These are phyloP conservation scores for Paramecium tetraurelia DNA, from an alignment of 73 alveolate genomes.

Conservation along the genomic window DNA sequence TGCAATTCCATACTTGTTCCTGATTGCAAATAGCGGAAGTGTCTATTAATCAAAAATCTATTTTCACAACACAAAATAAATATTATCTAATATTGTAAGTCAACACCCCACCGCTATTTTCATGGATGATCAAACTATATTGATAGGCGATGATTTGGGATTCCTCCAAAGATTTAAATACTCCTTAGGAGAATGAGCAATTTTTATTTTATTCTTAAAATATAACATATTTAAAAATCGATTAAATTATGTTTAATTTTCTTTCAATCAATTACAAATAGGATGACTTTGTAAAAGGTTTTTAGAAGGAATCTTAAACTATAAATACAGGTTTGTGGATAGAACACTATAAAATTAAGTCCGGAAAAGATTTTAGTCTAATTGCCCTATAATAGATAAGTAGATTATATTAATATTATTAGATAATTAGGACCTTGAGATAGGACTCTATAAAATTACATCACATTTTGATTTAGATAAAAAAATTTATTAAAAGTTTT, in stretches of 20 bases:
- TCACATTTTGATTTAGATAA: not conserved
- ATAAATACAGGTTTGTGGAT: not conserved
- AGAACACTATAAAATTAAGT: not conserved
- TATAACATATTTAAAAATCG: not conserved
- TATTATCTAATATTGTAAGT: not conserved
- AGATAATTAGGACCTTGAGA: not conserved
- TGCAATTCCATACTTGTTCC: not conserved
- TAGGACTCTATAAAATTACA: not conserved
- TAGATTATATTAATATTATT: not conserved
- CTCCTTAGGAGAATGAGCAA: not conserved
- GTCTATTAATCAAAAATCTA: not conserved
- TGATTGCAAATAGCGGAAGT: not conserved
- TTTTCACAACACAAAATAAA: not conserved
- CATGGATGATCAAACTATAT: not conserved
- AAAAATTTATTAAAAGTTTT: not conserved
- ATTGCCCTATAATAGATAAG: not conserved
- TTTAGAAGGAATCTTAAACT: not conserved
- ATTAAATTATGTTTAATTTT: not conserved
- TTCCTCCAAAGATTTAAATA: not conserved
- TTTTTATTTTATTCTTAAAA: not conserved
- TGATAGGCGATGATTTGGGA: not conserved
- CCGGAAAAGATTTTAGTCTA: not conserved
- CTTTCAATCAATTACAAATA: not conserved
- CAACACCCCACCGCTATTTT: not conserved
- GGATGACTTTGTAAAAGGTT: not conserved